Evolutionary conservation across 2,329 filamentous ascomycete genomes (phyloP).

Genomic region (Colletotrichum sp.): DNA sequence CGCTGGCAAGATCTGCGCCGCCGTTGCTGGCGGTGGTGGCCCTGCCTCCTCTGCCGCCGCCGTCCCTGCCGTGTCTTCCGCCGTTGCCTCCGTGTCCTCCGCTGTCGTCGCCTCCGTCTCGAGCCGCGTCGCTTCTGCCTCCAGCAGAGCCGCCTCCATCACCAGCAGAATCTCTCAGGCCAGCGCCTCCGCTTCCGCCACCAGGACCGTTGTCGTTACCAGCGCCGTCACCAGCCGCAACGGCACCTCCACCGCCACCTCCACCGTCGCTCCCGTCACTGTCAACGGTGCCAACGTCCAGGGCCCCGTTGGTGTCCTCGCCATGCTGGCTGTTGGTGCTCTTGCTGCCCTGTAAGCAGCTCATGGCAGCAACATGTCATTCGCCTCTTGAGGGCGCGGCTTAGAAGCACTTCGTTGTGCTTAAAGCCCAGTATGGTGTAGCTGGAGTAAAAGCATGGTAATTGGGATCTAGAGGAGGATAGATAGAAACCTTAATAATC

Average conservation of each 20-base stretch:
- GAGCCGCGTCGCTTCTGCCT: background rate
- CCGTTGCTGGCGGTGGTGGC: background rate
- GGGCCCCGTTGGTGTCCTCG: conserved; percentile 1
- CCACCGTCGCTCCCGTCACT: background rate
- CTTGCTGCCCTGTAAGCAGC: background rate
- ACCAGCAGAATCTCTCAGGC: background rate
- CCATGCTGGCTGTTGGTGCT: conserved; percentile 6
- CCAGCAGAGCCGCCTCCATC: background rate
- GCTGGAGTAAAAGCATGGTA: background rate
- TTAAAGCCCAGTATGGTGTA: background rate
- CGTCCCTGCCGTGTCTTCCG: background rate
- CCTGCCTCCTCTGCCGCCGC: background rate
- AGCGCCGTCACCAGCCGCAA: background rate
- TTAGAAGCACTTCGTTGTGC: background rate
- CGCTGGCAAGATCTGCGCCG: background rate
- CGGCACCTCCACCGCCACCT: background rate
- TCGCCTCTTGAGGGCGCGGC: background rate
- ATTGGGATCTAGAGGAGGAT: background rate
- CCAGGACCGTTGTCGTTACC: background rate
- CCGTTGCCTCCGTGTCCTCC: background rate
- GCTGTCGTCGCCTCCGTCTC: background rate
- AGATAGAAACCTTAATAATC: background rate
- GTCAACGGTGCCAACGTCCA: background rate
- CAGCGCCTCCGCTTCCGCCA: background rate
- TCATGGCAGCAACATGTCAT: background rate